Percentiles rank a stretch among this genome's conserved stretches.
These are phyloP conservation scores for Umbelopsis sp. DNA, from an alignment of 192 early-diverging fungal species.

Conservation along the genomic window DNA sequence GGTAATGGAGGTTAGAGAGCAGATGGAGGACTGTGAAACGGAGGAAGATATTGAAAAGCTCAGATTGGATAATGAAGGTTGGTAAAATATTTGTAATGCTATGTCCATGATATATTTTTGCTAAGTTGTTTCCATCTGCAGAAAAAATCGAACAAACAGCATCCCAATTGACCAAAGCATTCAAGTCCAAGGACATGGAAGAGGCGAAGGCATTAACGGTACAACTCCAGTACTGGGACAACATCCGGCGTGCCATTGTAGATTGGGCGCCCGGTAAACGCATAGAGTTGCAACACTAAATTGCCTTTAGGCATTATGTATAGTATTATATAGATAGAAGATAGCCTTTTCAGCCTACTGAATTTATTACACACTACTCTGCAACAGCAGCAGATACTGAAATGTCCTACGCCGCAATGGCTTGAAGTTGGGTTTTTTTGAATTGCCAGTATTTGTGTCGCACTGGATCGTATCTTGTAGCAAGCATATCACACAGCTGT, in stretches of 20 bases:
- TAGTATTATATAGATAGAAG: background rate
- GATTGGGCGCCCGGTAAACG: constrained; percentile 64
- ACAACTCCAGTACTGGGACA: constrained; percentile 80
- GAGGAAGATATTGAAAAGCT: constrained; percentile 67
- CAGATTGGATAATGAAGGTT: constrained; percentile 65
- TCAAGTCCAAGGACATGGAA: constrained; percentile 52
- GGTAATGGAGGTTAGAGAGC: constrained; percentile 79
- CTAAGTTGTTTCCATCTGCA: constrained; percentile 2
- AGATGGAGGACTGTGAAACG: constrained; percentile 66
- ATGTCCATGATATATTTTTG: background rate
- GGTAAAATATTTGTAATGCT: constrained; percentile 8
- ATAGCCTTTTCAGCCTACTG: background rate
- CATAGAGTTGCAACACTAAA: constrained; percentile 55
- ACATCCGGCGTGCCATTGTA: constrained; percentile 53
- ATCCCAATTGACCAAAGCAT: constrained; percentile 54
- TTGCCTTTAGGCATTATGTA: background rate
- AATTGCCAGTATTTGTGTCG: constrained; percentile 73
- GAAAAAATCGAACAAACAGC: constrained; percentile 33
- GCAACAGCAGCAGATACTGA: background rate
- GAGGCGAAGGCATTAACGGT: constrained; percentile 66
- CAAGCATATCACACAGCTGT: constrained; percentile 57
- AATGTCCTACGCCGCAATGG: background rate
- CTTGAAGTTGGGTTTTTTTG: constrained; percentile 37
- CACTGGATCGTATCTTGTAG: constrained; percentile 61
- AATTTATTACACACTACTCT: background rate